phyloP scores from a whole-genome alignment of 106 monocot genomes.

The Allium cepa region DNA sequence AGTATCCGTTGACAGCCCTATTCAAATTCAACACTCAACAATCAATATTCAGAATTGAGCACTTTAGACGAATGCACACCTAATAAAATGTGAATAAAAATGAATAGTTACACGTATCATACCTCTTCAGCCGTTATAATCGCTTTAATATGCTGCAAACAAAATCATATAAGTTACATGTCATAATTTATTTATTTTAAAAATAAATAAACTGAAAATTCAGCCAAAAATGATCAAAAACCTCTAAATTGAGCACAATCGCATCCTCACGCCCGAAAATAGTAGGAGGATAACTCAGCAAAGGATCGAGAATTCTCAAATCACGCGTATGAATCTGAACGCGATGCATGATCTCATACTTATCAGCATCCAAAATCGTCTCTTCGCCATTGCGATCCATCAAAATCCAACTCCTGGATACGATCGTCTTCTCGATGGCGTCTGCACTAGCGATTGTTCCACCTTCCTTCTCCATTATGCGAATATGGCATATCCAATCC shows the following conservation, averaged over 20 bases:
- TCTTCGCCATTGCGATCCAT: conserved; percentile 49
- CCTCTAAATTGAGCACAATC: conserved; percentile 97
- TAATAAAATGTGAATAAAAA: too few relatives aligned
- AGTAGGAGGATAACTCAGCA: conserved; percentile 84
- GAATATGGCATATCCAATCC: conserved; percentile 1
- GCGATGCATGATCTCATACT: conserved; percentile 92
- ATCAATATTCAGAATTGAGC: too few relatives aligned
- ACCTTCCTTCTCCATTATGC: not conserved
- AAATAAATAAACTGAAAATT: not conserved
- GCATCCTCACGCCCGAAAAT: conserved; percentile 87
- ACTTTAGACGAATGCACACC: too few relatives aligned
- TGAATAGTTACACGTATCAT: not conserved
- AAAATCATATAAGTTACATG: conserved; percentile 1
- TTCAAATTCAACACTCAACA: too few relatives aligned
- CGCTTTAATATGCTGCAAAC: conserved; percentile 89
- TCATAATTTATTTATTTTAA: not conserved
- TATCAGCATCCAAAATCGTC: conserved; percentile 73
- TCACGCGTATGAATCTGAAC: conserved; percentile 83
- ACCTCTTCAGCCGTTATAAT: conserved; percentile 92
- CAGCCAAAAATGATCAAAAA: conserved; percentile 4
- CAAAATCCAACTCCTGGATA: conserved; percentile 73
- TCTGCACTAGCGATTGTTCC: not conserved
- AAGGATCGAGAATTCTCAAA: conserved; percentile 79
- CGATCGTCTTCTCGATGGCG: conserved; percentile 40
- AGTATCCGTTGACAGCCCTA: too few relatives aligned